Percentiles rank a stretch among this genome's conserved stretches.
Evolutionary conservation across 176 grass and related monocot genomes (phyloP).

Genomic region (Oropetium thomaeum): DNA sequence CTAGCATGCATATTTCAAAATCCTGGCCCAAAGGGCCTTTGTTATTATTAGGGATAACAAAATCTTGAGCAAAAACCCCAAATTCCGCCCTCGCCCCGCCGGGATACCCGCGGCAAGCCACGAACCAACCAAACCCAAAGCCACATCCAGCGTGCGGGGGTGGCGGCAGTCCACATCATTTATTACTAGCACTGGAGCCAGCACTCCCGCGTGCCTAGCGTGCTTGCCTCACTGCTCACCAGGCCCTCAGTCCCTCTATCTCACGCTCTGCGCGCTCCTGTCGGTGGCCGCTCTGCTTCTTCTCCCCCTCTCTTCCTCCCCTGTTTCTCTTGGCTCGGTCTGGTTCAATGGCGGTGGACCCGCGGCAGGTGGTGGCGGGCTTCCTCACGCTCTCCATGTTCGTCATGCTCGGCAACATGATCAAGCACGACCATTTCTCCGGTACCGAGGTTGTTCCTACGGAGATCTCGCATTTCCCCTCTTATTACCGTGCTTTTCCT

Average conservation of each 20-base stretch:
- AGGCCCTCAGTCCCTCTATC: no score
- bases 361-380: constrained; percentile 69
- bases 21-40: background rate
- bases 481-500: background rate
- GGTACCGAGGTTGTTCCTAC: constrained; percentile 29
- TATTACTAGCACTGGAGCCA: background rate
- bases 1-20: no score
- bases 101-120: background rate
- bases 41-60: background rate
- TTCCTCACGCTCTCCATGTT: constrained; percentile 91
- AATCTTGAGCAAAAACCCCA: background rate
- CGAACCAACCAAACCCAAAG: background rate
- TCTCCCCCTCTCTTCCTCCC: background rate
- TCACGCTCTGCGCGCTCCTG: background rate
- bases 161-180: background rate
- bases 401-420: constrained; percentile 86
- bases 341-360: constrained; percentile 61
- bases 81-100: background rate
- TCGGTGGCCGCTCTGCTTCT: background rate
- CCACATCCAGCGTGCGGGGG: background rate
- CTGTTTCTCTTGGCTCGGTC: background rate
- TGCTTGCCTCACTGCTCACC: background rate
- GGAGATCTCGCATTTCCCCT: background rate
- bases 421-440: constrained; percentile 75
- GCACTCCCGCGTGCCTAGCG: constrained; percentile 8